Evolutionary conservation across 352 stramenopile genomes (phyloP), one percentile per base, ranked within the genome.

Genomic region (Hyaloperonospora brassicae): DNA sequence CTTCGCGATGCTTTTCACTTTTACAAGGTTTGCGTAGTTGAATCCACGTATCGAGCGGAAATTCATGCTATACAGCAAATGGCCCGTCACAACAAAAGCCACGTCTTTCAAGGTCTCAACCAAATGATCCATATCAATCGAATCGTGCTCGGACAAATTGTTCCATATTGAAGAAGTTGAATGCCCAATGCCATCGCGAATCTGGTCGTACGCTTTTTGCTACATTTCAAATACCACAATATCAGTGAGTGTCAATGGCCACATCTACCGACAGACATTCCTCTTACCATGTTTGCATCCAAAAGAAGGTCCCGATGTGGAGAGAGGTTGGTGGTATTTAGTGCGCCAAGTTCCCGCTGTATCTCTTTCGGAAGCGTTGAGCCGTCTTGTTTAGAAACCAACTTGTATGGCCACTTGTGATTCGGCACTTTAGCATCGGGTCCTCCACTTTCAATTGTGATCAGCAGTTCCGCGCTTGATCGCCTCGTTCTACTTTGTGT

Each of bases 1-100:
- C 14, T 67, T 76, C 23, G 84, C 79, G 43, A 92, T 92, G 50
- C 78, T 92, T 62, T 94, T 94, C 35, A 94, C 75, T 51, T 91
- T 88, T 27, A 91, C 73, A 7, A 94, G 63, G 36, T 75, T 76
- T 2, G 52, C 47, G 62, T 88, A 89, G 59, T 94, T 94, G 52
- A 92, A 94, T 12, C 83, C 83, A 54, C 75, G 84, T 14, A 70
- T 42, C 1, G 63, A 73, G 13, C 80, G 77, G 45, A 87, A 90
- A 52, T 88, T 87, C 75, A 88, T 89, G 39, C 79, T 87, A 36
- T 89, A 86, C 5, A 93, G 68, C 52, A 87, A 60, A 51, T 88
- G 80, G 0, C 78, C 78, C 0, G 76, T 83, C 49, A 84, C 76
- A 4, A 90, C 72, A 47, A 84, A 89, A 36, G 83, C 79, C 35